Base-by-base conservation (phyloP, 1,139 yeast genomes). In the Kodamaea suecica region DNA sequence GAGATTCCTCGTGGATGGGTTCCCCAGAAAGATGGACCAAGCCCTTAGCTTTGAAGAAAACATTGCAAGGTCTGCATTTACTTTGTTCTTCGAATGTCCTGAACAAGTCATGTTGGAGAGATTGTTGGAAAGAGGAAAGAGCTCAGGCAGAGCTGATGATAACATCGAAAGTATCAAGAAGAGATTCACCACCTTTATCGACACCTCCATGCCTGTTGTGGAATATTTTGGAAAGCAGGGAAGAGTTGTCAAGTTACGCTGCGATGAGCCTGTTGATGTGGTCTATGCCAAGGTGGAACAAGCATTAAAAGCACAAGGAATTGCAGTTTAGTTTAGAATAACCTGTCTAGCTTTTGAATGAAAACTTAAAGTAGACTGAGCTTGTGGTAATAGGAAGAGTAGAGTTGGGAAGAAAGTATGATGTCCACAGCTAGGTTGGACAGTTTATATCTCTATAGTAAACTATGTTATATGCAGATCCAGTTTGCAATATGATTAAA, bases 1-100 rank as follows among this genome's bases (percentile, higher is more conserved):
- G 36, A 72, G 72, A 38, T 92, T 90, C 58, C 66, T 92, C 52
- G 78, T 92, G 37, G 98, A 92, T 59, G 98, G 98, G 2, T 92
- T 92, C 76, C 98, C 98, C 27, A 76, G 98, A 57, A 87, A 90
- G 59, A 90, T 92, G 97, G 98, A 92, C 63, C 98, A 92, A 66
- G 97, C 97, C 0, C 44, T 84, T 33, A 84, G 92, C 23, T 92
- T 92, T 58, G 98, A 92, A 63, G 77, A 84, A 37, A 72, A 79
- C 43, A 79, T 92, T 32, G 90, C 86, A 31, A 77, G 73, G 37
- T 78, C 92, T 34, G 71, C 84, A 30, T 79, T 88, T 62, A 84
- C 95, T 2, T 70, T 92, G 41, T 92, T 86, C 69, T 92, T 92
- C 55, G 95, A 90, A 49, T 92, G 98, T 60, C 95, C 97, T 4